Base-by-base conservation (phyloP, 164 flowering plant genomes). In the Berberis thunbergii region DNA sequence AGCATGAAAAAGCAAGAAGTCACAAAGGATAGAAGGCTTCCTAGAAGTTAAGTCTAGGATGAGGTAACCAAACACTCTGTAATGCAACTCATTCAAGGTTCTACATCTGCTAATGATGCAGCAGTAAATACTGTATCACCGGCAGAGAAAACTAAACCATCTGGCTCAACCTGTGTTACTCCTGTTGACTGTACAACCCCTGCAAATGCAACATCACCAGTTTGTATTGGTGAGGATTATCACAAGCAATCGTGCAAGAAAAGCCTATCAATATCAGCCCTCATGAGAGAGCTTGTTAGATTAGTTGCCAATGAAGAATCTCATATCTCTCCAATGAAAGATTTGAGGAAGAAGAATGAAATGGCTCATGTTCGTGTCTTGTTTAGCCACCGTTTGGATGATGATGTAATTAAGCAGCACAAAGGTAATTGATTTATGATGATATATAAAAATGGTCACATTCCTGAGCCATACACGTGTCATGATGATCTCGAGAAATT, bases 301-400 rank as follows among this genome's bases (percentile, higher is more conserved):
- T 68, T 87, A 64, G 67, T 63, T 64, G 45, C 79, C 46, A 48
- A 57, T 52, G 69, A 62, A 8, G 54, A 67, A 12, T 65, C 63
- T 48, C 67, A 66, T 64, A 53, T 68, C 60, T 71, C 76, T 64
- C 38, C 73, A 10, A 43, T 48, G 26, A 83, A 82, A 65, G 81
- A 73, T 71, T 68, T 67, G 42, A 80, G 96, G 65, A 84, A 73
- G 72, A 84, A 91, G 78, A 87, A 85, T 72, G 91, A 89, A 58
- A 74, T 84, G 69, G 54, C 80, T 59, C 74, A 59, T 68, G 72
- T 86, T 62, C 76, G 82, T 54, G 84, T 84, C 55, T 60, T 94
- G 75, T 87, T 87, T 72, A 94, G 99, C 78, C 84, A 80, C 50
- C 97, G 91, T 73, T 75, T 94, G 74, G 90, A 83, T 69, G 92